Evolutionary conservation across 78 protist species (phyloP).

Genomic region (Cavenderia fasciculata): DNA sequence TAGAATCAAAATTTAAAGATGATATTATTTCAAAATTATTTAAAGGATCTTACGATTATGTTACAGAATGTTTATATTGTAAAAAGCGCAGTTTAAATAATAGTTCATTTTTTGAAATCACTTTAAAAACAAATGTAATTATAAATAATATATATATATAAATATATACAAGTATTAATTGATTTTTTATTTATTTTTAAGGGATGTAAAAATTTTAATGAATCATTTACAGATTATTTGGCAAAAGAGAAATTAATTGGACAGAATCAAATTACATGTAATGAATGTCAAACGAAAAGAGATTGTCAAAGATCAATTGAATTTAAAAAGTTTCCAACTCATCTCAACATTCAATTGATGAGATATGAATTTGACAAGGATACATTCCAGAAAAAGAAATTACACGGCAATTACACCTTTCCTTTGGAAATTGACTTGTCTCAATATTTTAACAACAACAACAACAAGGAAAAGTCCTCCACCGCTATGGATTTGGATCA

Average conservation of each 20-base stretch:
- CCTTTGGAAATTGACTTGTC: constrained; percentile 58
- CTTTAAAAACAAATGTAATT: neutral
- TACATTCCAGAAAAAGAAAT: constrained; percentile 34
- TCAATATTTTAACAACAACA: neutral
- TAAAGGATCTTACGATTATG: constrained; percentile 22
- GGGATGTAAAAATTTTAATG: constrained; percentile 1
- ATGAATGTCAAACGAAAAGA: constrained; percentile 17
- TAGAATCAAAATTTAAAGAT: constrained; percentile 25
- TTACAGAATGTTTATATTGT: constrained; percentile 27
- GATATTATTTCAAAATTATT: constrained; percentile 7
- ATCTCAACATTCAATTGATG: constrained; percentile 81
- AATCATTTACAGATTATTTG: constrained; percentile 52
- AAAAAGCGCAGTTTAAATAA: neutral
- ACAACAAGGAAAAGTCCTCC: neutral
- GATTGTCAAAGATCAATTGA: constrained; percentile 21
- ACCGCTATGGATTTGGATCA: neutral
- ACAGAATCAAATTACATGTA: constrained; percentile 86
- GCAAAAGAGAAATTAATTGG: constrained; percentile 86
- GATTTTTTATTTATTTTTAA: neutral
- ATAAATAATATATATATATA: neutral
- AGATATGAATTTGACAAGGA: constrained; percentile 83
- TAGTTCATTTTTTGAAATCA: constrained; percentile 45
- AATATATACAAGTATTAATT: neutral
- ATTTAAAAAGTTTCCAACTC: constrained; percentile 39
- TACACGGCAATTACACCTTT: constrained; percentile 47